Percentiles rank a stretch among this genome's conserved stretches.
Conservation (phyloP, 345 rosid species). For the Microcos paniculata region DNA sequence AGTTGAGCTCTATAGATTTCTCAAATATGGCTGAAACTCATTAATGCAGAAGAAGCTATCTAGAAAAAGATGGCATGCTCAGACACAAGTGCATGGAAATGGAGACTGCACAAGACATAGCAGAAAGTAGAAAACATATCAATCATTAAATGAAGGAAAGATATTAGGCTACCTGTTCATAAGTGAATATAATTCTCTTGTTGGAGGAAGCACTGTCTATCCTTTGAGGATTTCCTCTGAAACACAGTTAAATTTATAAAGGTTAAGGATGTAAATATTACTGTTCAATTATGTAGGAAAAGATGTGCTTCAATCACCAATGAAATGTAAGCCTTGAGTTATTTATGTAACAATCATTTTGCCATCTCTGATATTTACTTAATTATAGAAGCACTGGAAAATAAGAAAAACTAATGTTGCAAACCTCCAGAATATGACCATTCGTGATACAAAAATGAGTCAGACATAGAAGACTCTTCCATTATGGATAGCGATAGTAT, state of each 20-base stretch:
- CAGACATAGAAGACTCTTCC: not conserved
- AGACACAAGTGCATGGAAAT: not conserved
- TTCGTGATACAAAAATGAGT: not conserved
- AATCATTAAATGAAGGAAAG: not conserved
- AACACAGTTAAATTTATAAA: conserved; percentile 25
- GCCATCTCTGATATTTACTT: not conserved
- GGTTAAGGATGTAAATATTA: not conserved
- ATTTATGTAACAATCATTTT: not conserved
- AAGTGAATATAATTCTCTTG: conserved; percentile 80
- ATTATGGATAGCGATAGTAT: too few species aligned
- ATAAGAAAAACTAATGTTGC: not conserved
- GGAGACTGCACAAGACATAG: not conserved
- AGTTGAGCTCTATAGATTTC: not conserved
- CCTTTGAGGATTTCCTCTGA: conserved; percentile 95
- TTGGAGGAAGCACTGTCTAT: conserved; percentile 70
- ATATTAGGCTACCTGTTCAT: conserved; percentile 75
- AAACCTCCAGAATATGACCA: not conserved
- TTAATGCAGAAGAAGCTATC: not conserved
- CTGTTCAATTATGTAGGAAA: not conserved
- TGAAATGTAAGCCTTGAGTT: not conserved
- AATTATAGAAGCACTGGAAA: not conserved
- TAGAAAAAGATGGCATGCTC: not conserved
- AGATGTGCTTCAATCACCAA: not conserved
- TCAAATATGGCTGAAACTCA: not conserved
- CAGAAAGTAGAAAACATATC: not conserved